Evolutionary conservation across 2,329 filamentous ascomycete genomes (phyloP).

Genomic region (Diaporthe citrichinensis): DNA sequence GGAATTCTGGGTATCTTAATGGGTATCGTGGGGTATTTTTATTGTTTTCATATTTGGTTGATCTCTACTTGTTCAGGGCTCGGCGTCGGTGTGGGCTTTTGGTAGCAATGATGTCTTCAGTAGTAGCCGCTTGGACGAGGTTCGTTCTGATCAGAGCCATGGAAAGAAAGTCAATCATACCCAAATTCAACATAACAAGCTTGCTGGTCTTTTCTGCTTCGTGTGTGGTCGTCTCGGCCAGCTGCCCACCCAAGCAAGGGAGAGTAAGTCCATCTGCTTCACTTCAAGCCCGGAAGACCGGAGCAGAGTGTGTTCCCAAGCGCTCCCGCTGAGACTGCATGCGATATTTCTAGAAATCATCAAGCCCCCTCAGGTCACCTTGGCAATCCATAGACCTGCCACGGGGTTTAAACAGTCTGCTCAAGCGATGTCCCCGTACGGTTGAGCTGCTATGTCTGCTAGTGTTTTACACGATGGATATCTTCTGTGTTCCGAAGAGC

Average conservation of each 20-base stretch:
- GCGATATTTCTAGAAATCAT: neutral
- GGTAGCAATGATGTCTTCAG: conserved; percentile 27
- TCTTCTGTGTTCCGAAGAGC: neutral
- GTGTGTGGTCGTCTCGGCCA: neutral
- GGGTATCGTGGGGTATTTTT: conserved; percentile 27
- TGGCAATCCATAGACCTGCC: no score
- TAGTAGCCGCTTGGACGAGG: conserved; percentile 10
- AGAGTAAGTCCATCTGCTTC: no score
- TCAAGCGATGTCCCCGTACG: neutral
- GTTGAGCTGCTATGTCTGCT: neutral
- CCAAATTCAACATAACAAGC: neutral
- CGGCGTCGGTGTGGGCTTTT: conserved; percentile 31
- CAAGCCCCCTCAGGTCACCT: neutral
- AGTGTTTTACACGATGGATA: neutral
- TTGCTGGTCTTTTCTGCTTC: neutral
- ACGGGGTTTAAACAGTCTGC: neutral
- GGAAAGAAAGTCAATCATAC: conserved; percentile 23
- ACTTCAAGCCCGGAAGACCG: neutral
- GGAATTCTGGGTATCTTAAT: conserved; percentile 17
- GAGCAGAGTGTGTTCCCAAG: neutral
- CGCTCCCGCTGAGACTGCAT: no score
- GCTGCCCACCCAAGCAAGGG: neutral
- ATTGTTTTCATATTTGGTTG: conserved; percentile 11
- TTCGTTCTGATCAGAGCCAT: conserved; percentile 21
- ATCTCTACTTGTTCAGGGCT: conserved; percentile 26